These are phyloP conservation scores for Entophlyctis helioformis DNA, from an alignment of 192 early-diverging fungal species.

Conservation along the genomic window DNA sequence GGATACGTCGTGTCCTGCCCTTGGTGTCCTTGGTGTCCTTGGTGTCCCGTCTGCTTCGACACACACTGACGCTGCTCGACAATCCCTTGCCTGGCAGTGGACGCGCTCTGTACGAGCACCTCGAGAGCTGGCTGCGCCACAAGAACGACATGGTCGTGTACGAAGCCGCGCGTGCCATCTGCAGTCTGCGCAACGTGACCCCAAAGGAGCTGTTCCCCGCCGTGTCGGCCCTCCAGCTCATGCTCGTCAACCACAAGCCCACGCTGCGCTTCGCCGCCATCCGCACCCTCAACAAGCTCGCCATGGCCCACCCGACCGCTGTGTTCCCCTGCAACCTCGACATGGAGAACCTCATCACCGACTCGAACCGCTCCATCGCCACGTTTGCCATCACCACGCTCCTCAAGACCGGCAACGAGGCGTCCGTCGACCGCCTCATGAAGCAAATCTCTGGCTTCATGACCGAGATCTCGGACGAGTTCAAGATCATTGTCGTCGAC, in stretches of 20 bases:
- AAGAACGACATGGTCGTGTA: conserved; percentile 97
- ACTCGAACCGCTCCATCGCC: conserved; percentile 91
- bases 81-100: conserved; percentile 11
- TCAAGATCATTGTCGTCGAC: conserved; percentile 98
- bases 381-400: conserved; percentile 98
- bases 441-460: conserved; percentile 98
- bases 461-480: conserved; percentile 97
- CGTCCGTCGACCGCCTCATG: conserved; percentile 94
- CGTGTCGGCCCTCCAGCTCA: conserved; percentile 82
- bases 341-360: conserved; percentile 95
- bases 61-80: neutral
- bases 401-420: conserved; percentile 97
- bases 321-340: conserved; percentile 95
- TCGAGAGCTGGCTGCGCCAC: conserved; percentile 86
- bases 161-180: conserved; percentile 94
- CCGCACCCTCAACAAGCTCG: conserved; percentile 87
- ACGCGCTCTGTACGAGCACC: conserved; percentile 64
- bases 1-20: no score
- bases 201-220: conserved; percentile 82
- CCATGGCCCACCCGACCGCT: conserved; percentile 77
- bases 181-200: conserved; percentile 74
- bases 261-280: conserved; percentile 94
- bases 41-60: no score
- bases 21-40: no score
- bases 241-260: conserved; percentile 85